These are phyloP conservation scores for Diaporthe nobilis DNA, from an alignment of 2,329 filamentous ascomycete genomes.

Conservation along the genomic window DNA sequence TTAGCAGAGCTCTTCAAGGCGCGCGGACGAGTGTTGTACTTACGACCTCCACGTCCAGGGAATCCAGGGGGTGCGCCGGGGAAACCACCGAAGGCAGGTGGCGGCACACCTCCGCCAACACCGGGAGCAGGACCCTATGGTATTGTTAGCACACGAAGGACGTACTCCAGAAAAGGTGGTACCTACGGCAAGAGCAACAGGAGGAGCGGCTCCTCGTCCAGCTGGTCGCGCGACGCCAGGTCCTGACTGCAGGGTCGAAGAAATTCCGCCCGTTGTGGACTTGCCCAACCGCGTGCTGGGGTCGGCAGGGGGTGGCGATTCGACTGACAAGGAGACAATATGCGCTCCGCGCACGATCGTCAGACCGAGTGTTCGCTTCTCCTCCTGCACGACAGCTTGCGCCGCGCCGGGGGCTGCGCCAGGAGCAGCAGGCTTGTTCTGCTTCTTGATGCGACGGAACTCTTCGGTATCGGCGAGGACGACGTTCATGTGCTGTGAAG, in stretches of 20 bases:
- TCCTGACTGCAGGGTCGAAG: constrained; percentile 82
- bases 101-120: constrained; percentile 80
- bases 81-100: constrained; percentile 68
- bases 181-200: constrained; percentile 84
- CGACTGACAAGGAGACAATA: constrained; percentile 94
- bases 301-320: constrained; percentile 95
- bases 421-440: constrained; percentile 78
- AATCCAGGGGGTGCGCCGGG: constrained; percentile 67
- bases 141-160: constrained; percentile 43
- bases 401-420: constrained; percentile 72
- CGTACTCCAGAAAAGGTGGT: background rate
- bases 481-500: constrained; percentile 94
- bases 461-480: constrained; percentile 99
- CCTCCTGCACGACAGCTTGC: constrained; percentile 87
- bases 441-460: constrained; percentile 92
- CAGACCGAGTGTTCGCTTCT: constrained; percentile 96
- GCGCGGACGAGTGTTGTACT: constrained; percentile 49
- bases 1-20: constrained; percentile 51
- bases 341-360: constrained; percentile 95
- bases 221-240: constrained; percentile 93
- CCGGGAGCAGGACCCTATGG: constrained; percentile 83
- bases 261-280: constrained; percentile 76
- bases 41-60: constrained; percentile 69
- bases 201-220: constrained; percentile 80
- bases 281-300: constrained; percentile 90